Percentiles rank a stretch among this genome's conserved stretches.
Evolutionary conservation across 768 basidiomycete genomes (phyloP).

Genomic region (Dictyophora rubrovolvata): DNA sequence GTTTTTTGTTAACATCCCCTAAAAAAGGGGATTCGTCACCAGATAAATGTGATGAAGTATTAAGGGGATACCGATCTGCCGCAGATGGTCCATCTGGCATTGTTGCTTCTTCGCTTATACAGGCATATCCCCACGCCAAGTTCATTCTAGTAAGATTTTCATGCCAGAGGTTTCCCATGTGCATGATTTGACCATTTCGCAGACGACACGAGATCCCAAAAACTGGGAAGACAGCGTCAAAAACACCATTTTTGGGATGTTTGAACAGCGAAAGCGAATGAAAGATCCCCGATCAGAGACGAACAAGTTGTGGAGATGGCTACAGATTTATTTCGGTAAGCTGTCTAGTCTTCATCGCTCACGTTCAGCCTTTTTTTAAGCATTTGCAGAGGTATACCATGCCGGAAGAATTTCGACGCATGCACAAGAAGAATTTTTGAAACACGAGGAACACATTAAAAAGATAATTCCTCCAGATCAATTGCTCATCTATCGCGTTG

Average conservation of each 20-base stretch:
- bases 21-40: too few species aligned
- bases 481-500: neutral
- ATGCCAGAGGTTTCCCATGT: neutral
- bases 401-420: neutral
- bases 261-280: neutral
- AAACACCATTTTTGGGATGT: neutral
- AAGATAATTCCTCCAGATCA: neutral
- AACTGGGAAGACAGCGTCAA: conserved; percentile 1
- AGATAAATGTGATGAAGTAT: too few species aligned
- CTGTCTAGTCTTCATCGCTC: neutral
- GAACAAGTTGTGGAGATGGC: neutral
- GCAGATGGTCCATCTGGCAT: too few species aligned
- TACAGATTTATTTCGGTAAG: neutral
- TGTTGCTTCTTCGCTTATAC: too few species aligned
- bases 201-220: conserved; percentile 6
- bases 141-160: neutral
- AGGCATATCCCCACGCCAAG: too few species aligned
- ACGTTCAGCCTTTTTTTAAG: neutral
- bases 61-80: too few species aligned
- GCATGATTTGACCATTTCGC: neutral
- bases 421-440: neutral
- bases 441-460: conserved; percentile 1
- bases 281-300: neutral
- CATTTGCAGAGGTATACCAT: neutral
- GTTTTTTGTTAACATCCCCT: too few species aligned